phyloP scores from a whole-genome alignment of 2,329 filamentous ascomycete species.

The Plenodomus lindquistii region DNA sequence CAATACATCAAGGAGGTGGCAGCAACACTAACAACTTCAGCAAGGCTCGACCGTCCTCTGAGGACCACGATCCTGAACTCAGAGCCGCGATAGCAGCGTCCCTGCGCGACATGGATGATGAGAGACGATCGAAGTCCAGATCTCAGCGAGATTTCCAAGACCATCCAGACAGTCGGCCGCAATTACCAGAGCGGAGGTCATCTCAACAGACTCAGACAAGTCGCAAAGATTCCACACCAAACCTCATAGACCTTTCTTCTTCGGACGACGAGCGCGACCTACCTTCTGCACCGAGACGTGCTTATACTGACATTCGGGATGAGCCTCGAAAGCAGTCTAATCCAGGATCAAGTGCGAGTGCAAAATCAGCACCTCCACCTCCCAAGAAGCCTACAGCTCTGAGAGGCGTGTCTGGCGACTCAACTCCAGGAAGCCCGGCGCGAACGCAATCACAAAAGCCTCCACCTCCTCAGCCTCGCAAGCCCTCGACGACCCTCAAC shows the following conservation, averaged over 20 bases:
- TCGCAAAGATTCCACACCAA: conserved; percentile 33
- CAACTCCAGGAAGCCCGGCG: conserved; percentile 11
- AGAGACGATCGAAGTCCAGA: conserved; percentile 40
- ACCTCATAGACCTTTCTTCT: conserved; percentile 54
- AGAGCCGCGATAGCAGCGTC: conserved; percentile 54
- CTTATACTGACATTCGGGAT: conserved; percentile 31
- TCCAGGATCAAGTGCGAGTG: conserved; percentile 21
- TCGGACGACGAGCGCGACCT: conserved; percentile 45
- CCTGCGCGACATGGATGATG: conserved; percentile 50
- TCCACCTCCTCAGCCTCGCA: conserved; percentile 41
- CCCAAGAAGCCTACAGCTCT: conserved; percentile 43
- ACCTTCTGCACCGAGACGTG: conserved; percentile 23
- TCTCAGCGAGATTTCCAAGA: conserved; percentile 42
- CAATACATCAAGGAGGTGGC: conserved; percentile 19
- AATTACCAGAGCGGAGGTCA: conserved; percentile 39
- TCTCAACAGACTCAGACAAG: conserved; percentile 20
- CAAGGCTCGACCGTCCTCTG: conserved; percentile 23
- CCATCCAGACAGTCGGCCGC: conserved; percentile 37
- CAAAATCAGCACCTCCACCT: conserved; percentile 37
- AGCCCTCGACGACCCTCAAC: conserved; percentile 27
- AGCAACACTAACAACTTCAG: conserved; percentile 13
- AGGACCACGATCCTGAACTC: conserved; percentile 54
- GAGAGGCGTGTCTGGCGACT: conserved; percentile 44
- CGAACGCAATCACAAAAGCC: conserved; percentile 32
- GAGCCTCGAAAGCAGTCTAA: conserved; percentile 15